Base-by-base conservation (phyloP, 164 flowering plant species). In the Aristolochia californica region DNA sequence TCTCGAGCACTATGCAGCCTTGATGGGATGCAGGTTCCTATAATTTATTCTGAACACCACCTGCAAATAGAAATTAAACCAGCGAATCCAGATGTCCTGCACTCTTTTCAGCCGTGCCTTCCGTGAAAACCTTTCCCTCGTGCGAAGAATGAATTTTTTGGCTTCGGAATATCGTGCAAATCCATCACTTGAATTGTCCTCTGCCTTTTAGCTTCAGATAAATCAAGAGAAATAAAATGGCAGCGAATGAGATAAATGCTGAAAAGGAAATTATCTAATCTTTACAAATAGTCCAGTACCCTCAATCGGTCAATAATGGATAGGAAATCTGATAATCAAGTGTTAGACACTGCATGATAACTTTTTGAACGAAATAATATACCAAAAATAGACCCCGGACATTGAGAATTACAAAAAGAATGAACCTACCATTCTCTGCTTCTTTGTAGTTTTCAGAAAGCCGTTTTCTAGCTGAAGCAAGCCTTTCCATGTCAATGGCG, bases 161-260 rank as follows among this genome's bases (percentile, higher is more conserved):
- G 91, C 66, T 89, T 89, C 43, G 97, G 97, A 59, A 89, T 74
- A 62, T 87, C 95, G 50, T 89, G 94, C 62, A 89, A 73, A 70
- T 87, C 97, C 97, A 89, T 87, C 76, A 87, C 83, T 56, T 84
- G 95, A 54, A 89, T 84, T n/a, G 90, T 93, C 69, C 97, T 79
- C 78, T 93, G 99, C 84, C 73, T 94, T 77, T 88, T 94, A 40
- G 96, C 99, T 94, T 80, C 83, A 45, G 12, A 44, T 28, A 13
- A 57, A 30, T 21, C 20, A 34, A 10, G 22, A 20, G 9, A 54
- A 27, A 26, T 15, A 50, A 50, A 50, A 24, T n/a, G 23, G 54
- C 54, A 23, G 26, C 10, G 12, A 22, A 16, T 24, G 3, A 50
- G 22, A 22, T 7, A 50, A 26, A 22, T 22, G 2, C 28, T 3